Conservation (phyloP, 2,329 filamentous ascomycete genomes). For the Karstenula rhodostoma region DNA sequence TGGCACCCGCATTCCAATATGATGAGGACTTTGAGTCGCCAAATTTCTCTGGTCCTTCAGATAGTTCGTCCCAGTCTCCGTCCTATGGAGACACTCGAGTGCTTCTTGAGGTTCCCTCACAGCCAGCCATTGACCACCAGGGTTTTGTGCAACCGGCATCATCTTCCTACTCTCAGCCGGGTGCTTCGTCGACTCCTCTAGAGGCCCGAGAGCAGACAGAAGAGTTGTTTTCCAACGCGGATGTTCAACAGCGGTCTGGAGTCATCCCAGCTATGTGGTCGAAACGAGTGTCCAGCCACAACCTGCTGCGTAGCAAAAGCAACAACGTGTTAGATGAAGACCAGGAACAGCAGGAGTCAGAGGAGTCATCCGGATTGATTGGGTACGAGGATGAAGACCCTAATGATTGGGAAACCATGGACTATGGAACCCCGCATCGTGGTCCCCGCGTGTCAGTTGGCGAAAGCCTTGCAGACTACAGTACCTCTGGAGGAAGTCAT, state of each 20-base stretch:
- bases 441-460: constrained; percentile 26
- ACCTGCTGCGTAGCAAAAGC: constrained; percentile 28
- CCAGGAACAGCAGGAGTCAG: constrained; percentile 8
- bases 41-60: constrained; percentile 26
- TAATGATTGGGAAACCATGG: constrained; percentile 49
- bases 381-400: constrained; percentile 22
- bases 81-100: constrained; percentile 49
- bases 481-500: constrained; percentile 32
- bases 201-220: constrained; percentile 42
- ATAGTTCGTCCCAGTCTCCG: constrained; percentile 35
- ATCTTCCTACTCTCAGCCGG: constrained; percentile 38
- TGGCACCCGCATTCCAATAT: constrained; percentile 39
- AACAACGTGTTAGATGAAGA: constrained; percentile 13
- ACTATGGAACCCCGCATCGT: constrained; percentile 25
- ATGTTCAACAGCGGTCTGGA: constrained; percentile 12
- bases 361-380: background rate
- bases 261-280: constrained; percentile 46
- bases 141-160: constrained; percentile 26
- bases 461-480: constrained; percentile 47
- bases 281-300: constrained; percentile 36
- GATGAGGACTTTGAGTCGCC: constrained; percentile 18
- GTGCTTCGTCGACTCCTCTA: constrained; percentile 28
- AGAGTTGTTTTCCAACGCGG: constrained; percentile 35
- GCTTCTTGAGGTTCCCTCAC: constrained; percentile 32
- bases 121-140: constrained; percentile 10